Evolutionary conservation across 2,329 filamentous ascomycete species (phyloP).

Genomic region (Trichoderma brevicompactum): DNA sequence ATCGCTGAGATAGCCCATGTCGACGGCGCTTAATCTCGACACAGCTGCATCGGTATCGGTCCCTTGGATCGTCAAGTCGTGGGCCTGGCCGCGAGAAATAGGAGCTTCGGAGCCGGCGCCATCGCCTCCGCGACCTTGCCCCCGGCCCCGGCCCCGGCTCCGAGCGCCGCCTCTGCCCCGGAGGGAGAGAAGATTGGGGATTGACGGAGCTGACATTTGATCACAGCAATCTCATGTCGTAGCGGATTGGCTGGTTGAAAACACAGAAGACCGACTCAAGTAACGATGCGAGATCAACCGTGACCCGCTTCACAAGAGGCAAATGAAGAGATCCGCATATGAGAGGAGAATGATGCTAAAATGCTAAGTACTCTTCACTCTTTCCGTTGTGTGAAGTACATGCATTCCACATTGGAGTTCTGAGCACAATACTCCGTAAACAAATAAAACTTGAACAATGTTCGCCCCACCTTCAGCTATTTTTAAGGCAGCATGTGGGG

Average conservation of each 20-base stretch:
- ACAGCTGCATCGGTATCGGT: slow-evolving; percentile 92
- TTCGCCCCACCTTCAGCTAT: slow-evolving; percentile 6
- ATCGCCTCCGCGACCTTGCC: slow-evolving; percentile 42
- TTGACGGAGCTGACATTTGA: slow-evolving; percentile 70
- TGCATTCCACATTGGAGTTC: not conserved
- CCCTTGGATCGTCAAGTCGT: slow-evolving; percentile 79
- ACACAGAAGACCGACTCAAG: not conserved
- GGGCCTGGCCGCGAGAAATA: slow-evolving; percentile 45
- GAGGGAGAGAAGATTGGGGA: slow-evolving; percentile 75
- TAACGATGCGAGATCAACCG: no score
- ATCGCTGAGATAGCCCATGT: slow-evolving; percentile 82
- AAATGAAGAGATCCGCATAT: not conserved
- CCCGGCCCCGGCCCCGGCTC: slow-evolving; percentile 47
- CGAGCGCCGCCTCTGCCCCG: slow-evolving; percentile 47
- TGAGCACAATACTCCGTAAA: no score
- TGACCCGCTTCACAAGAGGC: no score
- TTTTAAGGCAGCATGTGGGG: slow-evolving; percentile 2
- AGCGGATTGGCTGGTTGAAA: not conserved
- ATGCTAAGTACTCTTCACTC: not conserved
- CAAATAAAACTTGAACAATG: not conserved
- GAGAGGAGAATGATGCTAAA: not conserved
- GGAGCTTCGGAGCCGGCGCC: slow-evolving; percentile 40
- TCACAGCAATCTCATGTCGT: not conserved
- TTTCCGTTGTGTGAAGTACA: not conserved
- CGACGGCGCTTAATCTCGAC: slow-evolving; percentile 86